Conservation (phyloP, 2,329 filamentous ascomycete species). For the Graphilbum fragrans region DNA sequence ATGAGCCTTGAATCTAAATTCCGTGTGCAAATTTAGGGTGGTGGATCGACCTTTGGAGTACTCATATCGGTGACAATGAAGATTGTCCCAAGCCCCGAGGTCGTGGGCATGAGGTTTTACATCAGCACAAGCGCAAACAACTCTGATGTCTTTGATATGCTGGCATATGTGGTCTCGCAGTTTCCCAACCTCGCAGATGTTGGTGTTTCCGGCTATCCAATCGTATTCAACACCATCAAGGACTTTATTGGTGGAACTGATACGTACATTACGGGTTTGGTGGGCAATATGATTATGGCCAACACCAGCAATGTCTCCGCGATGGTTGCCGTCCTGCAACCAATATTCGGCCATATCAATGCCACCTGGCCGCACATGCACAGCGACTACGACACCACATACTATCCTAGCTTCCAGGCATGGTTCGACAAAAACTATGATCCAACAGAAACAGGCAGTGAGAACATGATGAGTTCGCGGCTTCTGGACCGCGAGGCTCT, state of each 20-base stretch:
- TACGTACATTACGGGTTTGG: slow-evolving; percentile 7
- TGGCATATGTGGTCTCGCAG: slow-evolving; percentile 31
- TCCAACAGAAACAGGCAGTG: slow-evolving; percentile 8
- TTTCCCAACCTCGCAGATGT: slow-evolving; percentile 34
- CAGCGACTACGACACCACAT: slow-evolving; percentile 11
- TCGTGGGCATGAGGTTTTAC: slow-evolving; percentile 14
- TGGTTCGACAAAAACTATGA: slow-evolving; percentile 14
- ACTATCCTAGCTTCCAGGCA: slow-evolving; percentile 20
- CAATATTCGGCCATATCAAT: slow-evolving; percentile 11
- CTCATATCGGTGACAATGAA: slow-evolving; percentile 44
- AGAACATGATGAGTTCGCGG: slow-evolving; percentile 15
- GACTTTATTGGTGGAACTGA: slow-evolving; percentile 14
- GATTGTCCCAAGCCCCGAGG: slow-evolving; percentile 27
- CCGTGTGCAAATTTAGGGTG: slow-evolving; percentile 27
- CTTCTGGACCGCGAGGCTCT: slow-evolving; percentile 18
- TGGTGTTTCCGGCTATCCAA: slow-evolving; percentile 36
- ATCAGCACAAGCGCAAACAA: slow-evolving; percentile 18
- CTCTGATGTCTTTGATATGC: slow-evolving; percentile 30
- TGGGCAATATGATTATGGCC: slow-evolving; percentile 10
- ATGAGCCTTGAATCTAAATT: too few species aligned
- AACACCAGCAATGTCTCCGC: background rate
- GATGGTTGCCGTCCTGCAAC: slow-evolving; percentile 3
- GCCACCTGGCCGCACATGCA: slow-evolving; percentile 15
- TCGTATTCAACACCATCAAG: slow-evolving; percentile 23
- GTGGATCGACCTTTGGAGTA: slow-evolving; percentile 48